Evolutionary conservation across 139 green algal species (phyloP), one percentile per base, ranked within the genome.

Genomic region (Yamagishiella unicocca): DNA sequence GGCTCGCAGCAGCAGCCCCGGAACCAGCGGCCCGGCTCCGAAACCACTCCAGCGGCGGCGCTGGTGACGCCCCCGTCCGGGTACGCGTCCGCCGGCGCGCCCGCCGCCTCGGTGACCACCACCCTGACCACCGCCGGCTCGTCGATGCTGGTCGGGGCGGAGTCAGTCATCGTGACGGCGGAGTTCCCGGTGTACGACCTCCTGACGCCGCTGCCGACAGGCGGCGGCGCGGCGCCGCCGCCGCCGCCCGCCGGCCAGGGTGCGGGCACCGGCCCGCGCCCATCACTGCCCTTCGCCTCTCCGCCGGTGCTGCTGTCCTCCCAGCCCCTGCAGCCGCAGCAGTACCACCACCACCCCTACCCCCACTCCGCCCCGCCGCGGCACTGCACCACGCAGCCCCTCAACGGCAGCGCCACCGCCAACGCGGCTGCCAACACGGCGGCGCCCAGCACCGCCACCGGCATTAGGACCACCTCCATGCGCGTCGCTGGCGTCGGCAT

Each of bases 171-270:
- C 82, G 8, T 62, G 9, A 87, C 82, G 1, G 43, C 67, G 2
- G 82, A 79, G 82, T 80, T 70, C 4, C 46, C 35, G 1, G 82
- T 80, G 46, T 79, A 87, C 50, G 82, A 87, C 46, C 46, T 87
- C 2, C 67, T 87, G 12, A 87, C 82, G 46, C 82, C 82, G 7
- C 38, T 62, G 33, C 46, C 46, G 17, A 81, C 81, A 12, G 81
- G 81, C 33, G 62, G 78, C 21, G 75, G 42, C 5, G 76, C 53
- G 29, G 12, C 40, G 19, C 45, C 33, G 74, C 46, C 43, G 27
- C 72, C 8, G 35, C 46, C 76, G 76, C 24, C 54, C 27, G 9
- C 24, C 6, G 4, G 22, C 9, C 22, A 37, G 38, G 54, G 24
- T n/a, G n/a, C n/a, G n/a, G n/a, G n/a, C n/a, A n/a, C n/a, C n/a